These are phyloP conservation scores for Cupressus sempervirens DNA, from an alignment of 75 land plant genomes.

Conservation along the genomic window DNA sequence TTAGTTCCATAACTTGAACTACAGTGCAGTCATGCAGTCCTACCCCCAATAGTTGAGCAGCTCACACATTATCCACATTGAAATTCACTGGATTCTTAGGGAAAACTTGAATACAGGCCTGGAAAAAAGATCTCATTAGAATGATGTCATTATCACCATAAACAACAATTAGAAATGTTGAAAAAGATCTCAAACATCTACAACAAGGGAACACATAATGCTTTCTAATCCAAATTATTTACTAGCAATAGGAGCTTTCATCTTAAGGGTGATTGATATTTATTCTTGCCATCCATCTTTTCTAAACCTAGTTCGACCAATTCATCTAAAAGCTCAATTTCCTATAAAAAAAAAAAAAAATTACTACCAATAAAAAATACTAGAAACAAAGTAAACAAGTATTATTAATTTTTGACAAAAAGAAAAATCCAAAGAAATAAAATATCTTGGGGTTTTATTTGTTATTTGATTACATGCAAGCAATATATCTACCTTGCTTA, in stretches of 20 bases:
- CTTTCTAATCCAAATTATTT: slow-evolving; percentile 95
- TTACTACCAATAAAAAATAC: neutral
- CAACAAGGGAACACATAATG: slow-evolving; percentile 76
- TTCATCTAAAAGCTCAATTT: slow-evolving; percentile 59
- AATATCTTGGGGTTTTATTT: neutral
- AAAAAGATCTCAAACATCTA: slow-evolving; percentile 51
- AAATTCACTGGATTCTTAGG: slow-evolving; percentile 91
- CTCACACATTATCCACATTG: too few species aligned
- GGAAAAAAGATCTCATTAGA: slow-evolving; percentile 10
- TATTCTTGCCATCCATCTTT: slow-evolving; percentile 86
- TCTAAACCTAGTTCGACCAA: slow-evolving; percentile 80
- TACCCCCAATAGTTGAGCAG: too few species aligned
- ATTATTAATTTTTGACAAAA: neutral
- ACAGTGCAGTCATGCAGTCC: too few species aligned
- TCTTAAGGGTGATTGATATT: slow-evolving; percentile 72
- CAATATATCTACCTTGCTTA: slow-evolving; percentile 39
- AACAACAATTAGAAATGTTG: neutral
- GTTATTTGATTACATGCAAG: neutral
- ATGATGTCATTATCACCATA: neutral
- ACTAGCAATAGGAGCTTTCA: slow-evolving; percentile 92
- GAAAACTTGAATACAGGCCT: slow-evolving; percentile 99
- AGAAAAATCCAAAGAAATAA: neutral
- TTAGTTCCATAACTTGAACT: too few species aligned
- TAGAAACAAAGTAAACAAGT: neutral
- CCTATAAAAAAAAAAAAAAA: slow-evolving; percentile 31